Evolutionary conservation across 768 basidiomycete genomes (phyloP).

Genomic region (Hypholoma fasciculare): DNA sequence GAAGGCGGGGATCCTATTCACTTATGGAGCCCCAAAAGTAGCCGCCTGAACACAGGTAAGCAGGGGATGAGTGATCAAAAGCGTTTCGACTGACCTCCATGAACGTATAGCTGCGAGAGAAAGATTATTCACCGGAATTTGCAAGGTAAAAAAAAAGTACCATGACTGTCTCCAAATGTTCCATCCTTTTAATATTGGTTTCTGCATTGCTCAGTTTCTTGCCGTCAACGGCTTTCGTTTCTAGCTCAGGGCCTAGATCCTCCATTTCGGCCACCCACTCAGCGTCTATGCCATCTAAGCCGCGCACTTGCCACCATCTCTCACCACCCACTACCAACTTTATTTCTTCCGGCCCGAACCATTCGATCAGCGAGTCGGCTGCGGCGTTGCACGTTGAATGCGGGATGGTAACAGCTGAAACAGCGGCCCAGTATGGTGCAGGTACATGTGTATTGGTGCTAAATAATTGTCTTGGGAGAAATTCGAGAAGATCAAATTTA

Average conservation of each 20-base stretch:
- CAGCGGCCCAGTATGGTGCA: conserved; percentile 64
- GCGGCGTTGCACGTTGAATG: conserved; percentile 56
- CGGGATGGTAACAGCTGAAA: conserved; percentile 58
- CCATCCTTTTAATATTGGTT: conserved; percentile 46
- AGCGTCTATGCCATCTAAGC: conserved; percentile 65
- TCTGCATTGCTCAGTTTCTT: conserved; percentile 36
- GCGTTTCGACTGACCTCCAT: conserved; percentile 46
- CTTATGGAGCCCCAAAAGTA: conserved; percentile 70
- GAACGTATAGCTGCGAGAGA: conserved; percentile 56
- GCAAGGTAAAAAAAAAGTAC: conserved; percentile 26
- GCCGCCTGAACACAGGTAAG: conserved; percentile 40
- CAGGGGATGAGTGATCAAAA: neutral
- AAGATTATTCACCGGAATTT: neutral
- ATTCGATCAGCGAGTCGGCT: conserved; percentile 67
- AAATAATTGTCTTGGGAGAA: neutral
- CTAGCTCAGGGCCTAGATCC: conserved; percentile 29
- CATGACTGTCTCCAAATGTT: conserved; percentile 57
- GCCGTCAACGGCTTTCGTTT: conserved; percentile 21
- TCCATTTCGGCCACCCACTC: conserved; percentile 62
- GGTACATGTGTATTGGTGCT: conserved; percentile 73
- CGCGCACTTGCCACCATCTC: conserved; percentile 84
- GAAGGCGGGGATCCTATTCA: conserved; percentile 23
- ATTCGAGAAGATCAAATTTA: neutral
- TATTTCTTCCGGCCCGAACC: conserved; percentile 72
- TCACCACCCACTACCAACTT: conserved; percentile 71